A percentile compares a stretch with the other conserved stretches of the same genome.
Evolutionary conservation across 2,329 filamentous ascomycete genomes (phyloP).

Genomic region (Stylonectria norvegica): DNA sequence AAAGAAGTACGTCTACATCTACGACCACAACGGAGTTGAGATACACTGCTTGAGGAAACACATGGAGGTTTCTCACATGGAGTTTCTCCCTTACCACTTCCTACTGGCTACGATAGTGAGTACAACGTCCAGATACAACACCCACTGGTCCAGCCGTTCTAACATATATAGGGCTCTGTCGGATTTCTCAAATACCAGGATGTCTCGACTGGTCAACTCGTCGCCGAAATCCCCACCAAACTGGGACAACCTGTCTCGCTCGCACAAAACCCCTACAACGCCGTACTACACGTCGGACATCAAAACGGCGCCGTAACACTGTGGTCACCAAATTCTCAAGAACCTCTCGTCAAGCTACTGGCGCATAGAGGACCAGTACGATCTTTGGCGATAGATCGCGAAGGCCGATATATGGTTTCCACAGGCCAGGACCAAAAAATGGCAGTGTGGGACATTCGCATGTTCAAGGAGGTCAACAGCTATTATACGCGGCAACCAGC

Average conservation of each 20-base stretch:
- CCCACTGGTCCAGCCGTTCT: too few relatives aligned
- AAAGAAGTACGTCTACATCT: conserved; percentile 96
- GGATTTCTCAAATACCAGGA: conserved; percentile 93
- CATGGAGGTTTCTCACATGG: conserved; percentile 86
- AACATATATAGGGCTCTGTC: conserved; percentile 59
- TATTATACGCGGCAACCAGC: conserved; percentile 84
- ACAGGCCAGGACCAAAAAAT: conserved; percentile 86
- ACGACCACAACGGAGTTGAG: conserved; percentile 87
- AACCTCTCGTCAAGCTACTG: conserved; percentile 85
- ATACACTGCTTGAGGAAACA: conserved; percentile 89
- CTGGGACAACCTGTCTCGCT: conserved; percentile 81
- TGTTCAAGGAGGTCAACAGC: conserved; percentile 87
- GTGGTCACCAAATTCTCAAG: conserved; percentile 89
- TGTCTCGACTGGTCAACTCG: conserved; percentile 85
- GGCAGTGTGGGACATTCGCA: conserved; percentile 94
- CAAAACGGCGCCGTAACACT: conserved; percentile 92
- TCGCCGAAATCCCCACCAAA: conserved; percentile 80
- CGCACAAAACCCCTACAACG: conserved; percentile 87
- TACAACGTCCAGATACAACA: conserved; percentile 19
- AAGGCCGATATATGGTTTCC: conserved; percentile 93
- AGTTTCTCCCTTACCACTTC: conserved; percentile 96
- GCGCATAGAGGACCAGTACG: conserved; percentile 88
- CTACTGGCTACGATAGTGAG: conserved; percentile 79
- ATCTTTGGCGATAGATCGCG: conserved; percentile 78
- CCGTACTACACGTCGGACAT: conserved; percentile 86